phyloP scores from a whole-genome alignment of 345 rosid genomes.

The Viola odorata region DNA sequence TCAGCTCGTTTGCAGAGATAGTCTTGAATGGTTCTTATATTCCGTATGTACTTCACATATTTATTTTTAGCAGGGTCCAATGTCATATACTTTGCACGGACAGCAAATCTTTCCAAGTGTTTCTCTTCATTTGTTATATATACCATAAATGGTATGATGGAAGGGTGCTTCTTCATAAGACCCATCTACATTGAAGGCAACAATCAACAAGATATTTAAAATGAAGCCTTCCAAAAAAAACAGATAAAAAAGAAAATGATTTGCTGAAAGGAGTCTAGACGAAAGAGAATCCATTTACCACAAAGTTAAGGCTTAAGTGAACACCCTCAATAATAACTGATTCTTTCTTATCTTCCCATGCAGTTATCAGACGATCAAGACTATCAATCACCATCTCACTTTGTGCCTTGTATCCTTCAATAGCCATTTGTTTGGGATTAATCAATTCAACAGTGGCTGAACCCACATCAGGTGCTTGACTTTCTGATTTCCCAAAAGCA shows the following conservation, averaged over 20 bases:
- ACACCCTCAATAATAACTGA: conserved; percentile 99
- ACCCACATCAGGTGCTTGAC: conserved; percentile 29
- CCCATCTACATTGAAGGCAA: conserved; percentile 63
- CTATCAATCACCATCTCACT: conserved; percentile 99
- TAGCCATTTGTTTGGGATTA: conserved; percentile 87
- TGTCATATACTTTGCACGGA: conserved; percentile 99
- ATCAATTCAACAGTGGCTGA: conserved; percentile 39
- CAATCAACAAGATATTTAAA: conserved; percentile 2
- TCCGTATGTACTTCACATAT: conserved; percentile 87
- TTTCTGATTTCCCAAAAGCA: conserved; percentile 39
- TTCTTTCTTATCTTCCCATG: conserved; percentile 97
- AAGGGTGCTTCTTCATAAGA: conserved; percentile 97
- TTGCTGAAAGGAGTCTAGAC: conserved; percentile 6
- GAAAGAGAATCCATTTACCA: conserved; percentile 45
- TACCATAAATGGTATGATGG: conserved; percentile 94
- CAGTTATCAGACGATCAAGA: conserved; percentile 92
- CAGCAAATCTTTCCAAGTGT: conserved; percentile 97
- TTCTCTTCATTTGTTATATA: conserved; percentile 92
- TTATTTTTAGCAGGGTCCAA: conserved; percentile 94
- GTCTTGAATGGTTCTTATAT: conserved; percentile 94
- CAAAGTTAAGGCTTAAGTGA: conserved; percentile 97
- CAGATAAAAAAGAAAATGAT: conserved; percentile 7
- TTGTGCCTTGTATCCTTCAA: conserved; percentile 96
- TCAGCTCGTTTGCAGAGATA: conserved; percentile 91
- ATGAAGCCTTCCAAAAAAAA: background rate